These are phyloP conservation scores for Elaeagnus macrophylla DNA, from an alignment of 306 rosid genomes.

Conservation along the genomic window DNA sequence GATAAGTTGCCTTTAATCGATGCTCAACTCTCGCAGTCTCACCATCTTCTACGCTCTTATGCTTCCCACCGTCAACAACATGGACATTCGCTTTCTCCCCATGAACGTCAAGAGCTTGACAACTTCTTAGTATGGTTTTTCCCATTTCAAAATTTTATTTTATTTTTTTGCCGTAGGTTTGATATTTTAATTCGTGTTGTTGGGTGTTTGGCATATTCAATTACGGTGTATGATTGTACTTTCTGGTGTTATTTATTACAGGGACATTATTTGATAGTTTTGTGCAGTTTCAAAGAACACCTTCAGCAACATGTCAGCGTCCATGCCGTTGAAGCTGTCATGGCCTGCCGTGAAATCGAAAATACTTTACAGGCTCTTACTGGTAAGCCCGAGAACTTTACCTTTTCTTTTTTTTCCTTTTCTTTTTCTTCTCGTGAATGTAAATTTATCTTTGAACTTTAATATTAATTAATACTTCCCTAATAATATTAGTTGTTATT, in stretches of 20 bases:
- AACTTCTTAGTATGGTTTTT: conserved; percentile 28
- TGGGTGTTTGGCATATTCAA: no score
- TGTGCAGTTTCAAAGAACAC: conserved; percentile 63
- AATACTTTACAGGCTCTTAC: conserved; percentile 89
- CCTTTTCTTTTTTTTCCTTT: neutral
- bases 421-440: neutral
- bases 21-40: neutral
- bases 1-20: neutral
- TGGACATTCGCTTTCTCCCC: neutral
- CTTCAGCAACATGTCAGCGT: conserved; percentile 96
- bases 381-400: conserved; percentile 28
- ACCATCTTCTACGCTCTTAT: neutral
- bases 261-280: neutral
- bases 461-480: neutral
- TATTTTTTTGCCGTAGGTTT: neutral
- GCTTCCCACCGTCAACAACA: conserved; percentile 38
- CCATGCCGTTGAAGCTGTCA: conserved; percentile 97
- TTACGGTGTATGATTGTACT: no score
- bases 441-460: neutral
- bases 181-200: no score
- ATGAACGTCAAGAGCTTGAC: conserved; percentile 44
- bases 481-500: no score
- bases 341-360: conserved; percentile 99
- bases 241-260: neutral
- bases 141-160: neutral